Conservation (phyloP, 768 basidiomycete species). For the Tricholoma flavovirens region DNA sequence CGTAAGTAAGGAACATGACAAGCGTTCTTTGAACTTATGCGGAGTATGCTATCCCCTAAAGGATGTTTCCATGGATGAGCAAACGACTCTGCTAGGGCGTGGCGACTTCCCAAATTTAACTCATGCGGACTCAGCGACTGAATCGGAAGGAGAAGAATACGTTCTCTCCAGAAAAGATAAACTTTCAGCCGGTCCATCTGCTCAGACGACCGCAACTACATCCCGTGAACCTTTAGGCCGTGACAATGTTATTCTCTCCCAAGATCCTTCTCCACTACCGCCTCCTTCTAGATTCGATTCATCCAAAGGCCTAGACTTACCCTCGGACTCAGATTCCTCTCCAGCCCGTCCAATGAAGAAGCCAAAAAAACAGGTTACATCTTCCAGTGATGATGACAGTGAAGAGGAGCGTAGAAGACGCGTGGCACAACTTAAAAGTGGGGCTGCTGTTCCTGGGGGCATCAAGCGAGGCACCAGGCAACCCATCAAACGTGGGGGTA, state of each 20-base stretch:
- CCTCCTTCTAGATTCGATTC: conserved; percentile 22
- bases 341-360: conserved; percentile 48
- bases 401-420: conserved; percentile 45
- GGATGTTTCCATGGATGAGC: conserved; percentile 3
- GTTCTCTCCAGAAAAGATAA: conserved; percentile 12
- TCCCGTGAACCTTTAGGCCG: conserved; percentile 1
- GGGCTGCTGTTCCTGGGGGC: conserved; percentile 23
- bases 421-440: conserved; percentile 35
- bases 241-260: conserved; percentile 3
- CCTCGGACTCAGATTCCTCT: conserved; percentile 48
- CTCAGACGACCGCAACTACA: neutral
- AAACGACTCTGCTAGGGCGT: neutral
- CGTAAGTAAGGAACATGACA: conserved; percentile 3
- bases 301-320: conserved; percentile 16
- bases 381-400: conserved; percentile 53
- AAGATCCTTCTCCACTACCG: conserved; percentile 10
- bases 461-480: conserved; percentile 55
- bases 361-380: conserved; percentile 32
- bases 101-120: conserved; percentile 5
- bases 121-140: conserved; percentile 42
- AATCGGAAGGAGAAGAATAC: conserved; percentile 33
- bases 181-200: neutral
- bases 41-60: conserved; percentile 3
- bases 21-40: conserved; percentile 2
- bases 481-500: conserved; percentile 71